Percentiles rank a stretch among this genome's conserved stretches.
These are phyloP conservation scores for Trichocomaceae sp. DNA, from an alignment of 2,329 filamentous ascomycete genomes.

Conservation along the genomic window DNA sequence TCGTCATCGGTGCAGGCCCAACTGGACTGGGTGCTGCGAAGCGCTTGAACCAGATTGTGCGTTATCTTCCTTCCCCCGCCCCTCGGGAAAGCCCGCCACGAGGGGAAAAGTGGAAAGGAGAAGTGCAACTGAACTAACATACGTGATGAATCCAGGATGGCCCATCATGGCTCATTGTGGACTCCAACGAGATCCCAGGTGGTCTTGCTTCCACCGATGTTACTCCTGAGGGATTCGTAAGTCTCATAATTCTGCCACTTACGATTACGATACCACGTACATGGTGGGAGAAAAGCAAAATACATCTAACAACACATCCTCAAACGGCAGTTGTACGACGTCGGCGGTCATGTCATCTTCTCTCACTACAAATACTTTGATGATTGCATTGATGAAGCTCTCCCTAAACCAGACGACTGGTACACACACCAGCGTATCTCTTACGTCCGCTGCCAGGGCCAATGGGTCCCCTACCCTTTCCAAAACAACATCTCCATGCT, in stretches of 20 bases:
- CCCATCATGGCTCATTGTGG: slow-evolving; percentile 92
- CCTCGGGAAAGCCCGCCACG: background rate
- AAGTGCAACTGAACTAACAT: slow-evolving; percentile 14
- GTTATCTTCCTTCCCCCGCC: slow-evolving; percentile 28
- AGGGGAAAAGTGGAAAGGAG: background rate
- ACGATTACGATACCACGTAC: background rate
- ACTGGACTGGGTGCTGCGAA: slow-evolving; percentile 97
- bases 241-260: slow-evolving; percentile 39
- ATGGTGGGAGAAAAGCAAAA: background rate
- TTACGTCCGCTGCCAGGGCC: slow-evolving; percentile 91
- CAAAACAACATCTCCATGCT: slow-evolving; percentile 99
- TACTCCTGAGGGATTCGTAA: slow-evolving; percentile 93
- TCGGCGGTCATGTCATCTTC: slow-evolving; percentile 97
- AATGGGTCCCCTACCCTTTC: slow-evolving; percentile 99
- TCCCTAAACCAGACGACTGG: slow-evolving; percentile 92
- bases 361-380: slow-evolving; percentile 99
- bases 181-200: slow-evolving; percentile 84
- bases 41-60: slow-evolving; percentile 90
- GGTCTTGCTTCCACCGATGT: slow-evolving; percentile 93
- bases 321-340: slow-evolving; percentile 76
- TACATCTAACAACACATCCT: background rate
- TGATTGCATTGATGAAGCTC: slow-evolving; percentile 94
- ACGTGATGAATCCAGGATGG: slow-evolving; percentile 56
- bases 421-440: slow-evolving; percentile 97
- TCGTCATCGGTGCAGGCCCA: slow-evolving; percentile 95